These are phyloP conservation scores for Populus hybrid DNA, from an alignment of 441 rosid genomes.

Conservation along the genomic window DNA sequence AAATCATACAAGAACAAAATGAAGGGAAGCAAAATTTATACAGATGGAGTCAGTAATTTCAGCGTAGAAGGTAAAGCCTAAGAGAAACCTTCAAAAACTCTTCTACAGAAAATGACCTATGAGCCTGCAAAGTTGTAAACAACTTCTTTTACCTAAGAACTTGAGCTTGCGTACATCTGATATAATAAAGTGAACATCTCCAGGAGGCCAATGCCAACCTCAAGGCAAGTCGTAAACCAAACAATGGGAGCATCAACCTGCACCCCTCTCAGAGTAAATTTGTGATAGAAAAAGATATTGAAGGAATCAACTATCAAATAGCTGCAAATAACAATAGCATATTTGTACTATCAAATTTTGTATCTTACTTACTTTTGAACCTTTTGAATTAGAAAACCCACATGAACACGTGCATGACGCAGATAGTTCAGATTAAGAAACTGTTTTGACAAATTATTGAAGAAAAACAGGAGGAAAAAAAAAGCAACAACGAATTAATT, in stretches of 20 bases:
- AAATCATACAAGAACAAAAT: constrained; percentile 10
- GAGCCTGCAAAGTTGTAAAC: constrained; percentile 7
- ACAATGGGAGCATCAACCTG: constrained; percentile 59
- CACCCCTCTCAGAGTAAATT: constrained; percentile 19
- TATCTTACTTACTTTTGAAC: constrained; percentile 8
- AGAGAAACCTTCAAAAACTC: constrained; percentile 11
- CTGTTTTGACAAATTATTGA: neutral
- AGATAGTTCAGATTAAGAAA: neutral
- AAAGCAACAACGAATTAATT: neutral
- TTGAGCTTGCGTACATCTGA: constrained; percentile 39
- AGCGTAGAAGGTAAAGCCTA: neutral
- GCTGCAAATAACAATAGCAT: neutral
- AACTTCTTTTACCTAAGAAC: constrained; percentile 44
- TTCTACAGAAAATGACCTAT: neutral
- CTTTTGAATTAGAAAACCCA: neutral
- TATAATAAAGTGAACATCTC: constrained; percentile 35
- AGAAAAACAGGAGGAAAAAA: neutral
- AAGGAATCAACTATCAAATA: neutral
- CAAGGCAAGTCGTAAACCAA: constrained; percentile 50
- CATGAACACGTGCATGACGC: neutral
- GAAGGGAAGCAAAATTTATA: neutral
- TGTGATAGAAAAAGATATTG: constrained; percentile 1
- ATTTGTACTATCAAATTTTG: neutral
- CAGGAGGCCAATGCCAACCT: constrained; percentile 38
- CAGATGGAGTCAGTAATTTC: neutral